These are phyloP conservation scores for Vanderwaltozyma polyspora DNA, from an alignment of 805 yeast species.

Conservation along the genomic window DNA sequence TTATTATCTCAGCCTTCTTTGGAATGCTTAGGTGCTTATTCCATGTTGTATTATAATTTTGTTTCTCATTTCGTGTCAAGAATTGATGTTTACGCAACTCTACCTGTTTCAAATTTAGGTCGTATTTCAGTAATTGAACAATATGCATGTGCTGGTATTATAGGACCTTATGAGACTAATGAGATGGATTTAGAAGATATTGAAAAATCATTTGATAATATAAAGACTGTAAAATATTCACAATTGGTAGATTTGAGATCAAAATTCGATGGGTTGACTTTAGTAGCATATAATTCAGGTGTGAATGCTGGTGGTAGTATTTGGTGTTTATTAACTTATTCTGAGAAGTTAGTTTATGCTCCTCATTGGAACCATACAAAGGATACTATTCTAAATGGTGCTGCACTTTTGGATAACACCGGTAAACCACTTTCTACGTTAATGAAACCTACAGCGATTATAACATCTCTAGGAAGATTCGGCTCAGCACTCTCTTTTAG, in stretches of 20 bases:
- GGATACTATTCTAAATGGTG: conserved; percentile 72
- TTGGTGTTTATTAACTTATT: conserved; percentile 65
- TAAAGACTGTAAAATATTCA: conserved; percentile 61
- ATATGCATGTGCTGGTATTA: conserved; percentile 58
- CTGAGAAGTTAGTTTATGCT: conserved; percentile 77
- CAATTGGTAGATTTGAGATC: conserved; percentile 62
- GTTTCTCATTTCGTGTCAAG: conserved; percentile 43
- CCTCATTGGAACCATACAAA: conserved; percentile 92
- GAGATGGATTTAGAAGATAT: conserved; percentile 58
- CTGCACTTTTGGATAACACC: conserved; percentile 42
- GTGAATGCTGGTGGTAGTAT: conserved; percentile 89
- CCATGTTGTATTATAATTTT: conserved; percentile 47
- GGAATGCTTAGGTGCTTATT: conserved; percentile 70
- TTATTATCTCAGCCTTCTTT: conserved; percentile 81
- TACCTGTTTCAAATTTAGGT: conserved; percentile 84
- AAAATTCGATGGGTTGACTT: conserved; percentile 43
- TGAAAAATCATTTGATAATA: conserved; percentile 67
- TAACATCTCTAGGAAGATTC: conserved; percentile 46
- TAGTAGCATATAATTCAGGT: conserved; percentile 85
- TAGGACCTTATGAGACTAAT: conserved; percentile 58
- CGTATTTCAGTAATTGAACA: conserved; percentile 75
- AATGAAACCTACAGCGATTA: conserved; percentile 69
- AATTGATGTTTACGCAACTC: conserved; percentile 73
- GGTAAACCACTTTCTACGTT: conserved; percentile 58
- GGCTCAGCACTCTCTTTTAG: conserved; percentile 57